These are phyloP conservation scores for Prorocentrum cordatum DNA, from an alignment of 169 alveolate species.

Conservation along the genomic window DNA sequence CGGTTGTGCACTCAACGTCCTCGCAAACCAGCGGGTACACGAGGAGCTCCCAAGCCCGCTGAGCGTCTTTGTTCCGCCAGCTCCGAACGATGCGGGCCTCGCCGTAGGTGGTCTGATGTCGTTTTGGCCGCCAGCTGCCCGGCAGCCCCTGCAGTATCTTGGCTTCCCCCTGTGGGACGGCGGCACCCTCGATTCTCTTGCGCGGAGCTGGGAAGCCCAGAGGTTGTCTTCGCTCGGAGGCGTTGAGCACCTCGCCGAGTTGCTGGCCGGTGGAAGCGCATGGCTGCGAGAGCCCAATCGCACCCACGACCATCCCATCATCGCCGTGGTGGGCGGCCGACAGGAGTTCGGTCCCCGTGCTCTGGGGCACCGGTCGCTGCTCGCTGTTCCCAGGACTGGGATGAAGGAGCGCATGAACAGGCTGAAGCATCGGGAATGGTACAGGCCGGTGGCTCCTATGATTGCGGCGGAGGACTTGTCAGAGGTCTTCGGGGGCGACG, in stretches of 20 bases:
- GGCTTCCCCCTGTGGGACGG: slow-evolving; percentile 35
- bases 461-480: slow-evolving; percentile 44
- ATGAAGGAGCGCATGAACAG: slow-evolving; percentile 39
- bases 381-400: slow-evolving; percentile 31
- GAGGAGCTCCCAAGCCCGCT: no score
- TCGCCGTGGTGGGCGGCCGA: slow-evolving; percentile 57
- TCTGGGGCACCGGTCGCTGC: slow-evolving; percentile 32
- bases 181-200: not conserved
- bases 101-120: slow-evolving; percentile 28
- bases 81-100: slow-evolving; percentile 52
- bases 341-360: slow-evolving; percentile 65
- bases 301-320: slow-evolving; percentile 16
- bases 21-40: no score
- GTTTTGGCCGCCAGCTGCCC: not conserved
- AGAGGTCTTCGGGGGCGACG: slow-evolving; percentile 29
- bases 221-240: slow-evolving; percentile 17
- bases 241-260: slow-evolving; percentile 13
- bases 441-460: slow-evolving; percentile 52
- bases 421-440: slow-evolving; percentile 48
- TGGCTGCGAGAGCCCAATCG: not conserved
- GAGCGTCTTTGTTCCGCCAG: slow-evolving; percentile 33
- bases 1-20: no score
- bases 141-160: slow-evolving; percentile 35
- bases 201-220: not conserved
- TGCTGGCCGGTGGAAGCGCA: slow-evolving; percentile 38